These are phyloP conservation scores for Colletotrichum higginsianum DNA, from an alignment of 2,329 filamentous ascomycete species.

Conservation along the genomic window DNA sequence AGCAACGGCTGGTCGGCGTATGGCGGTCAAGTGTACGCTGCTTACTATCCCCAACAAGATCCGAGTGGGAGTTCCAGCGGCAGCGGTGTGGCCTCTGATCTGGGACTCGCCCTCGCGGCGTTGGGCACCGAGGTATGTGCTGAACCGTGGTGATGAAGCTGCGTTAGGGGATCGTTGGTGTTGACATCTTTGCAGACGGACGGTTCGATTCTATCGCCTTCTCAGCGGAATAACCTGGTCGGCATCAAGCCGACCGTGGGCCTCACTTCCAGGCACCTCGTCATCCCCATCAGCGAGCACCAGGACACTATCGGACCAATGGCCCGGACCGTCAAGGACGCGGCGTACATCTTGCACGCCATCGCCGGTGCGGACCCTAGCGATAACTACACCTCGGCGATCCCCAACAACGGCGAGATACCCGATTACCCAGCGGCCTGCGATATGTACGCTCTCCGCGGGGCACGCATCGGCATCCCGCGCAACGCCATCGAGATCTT, in stretches of 20 bases:
- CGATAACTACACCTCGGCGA: constrained; percentile 74
- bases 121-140: constrained; percentile 73
- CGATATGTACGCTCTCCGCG: constrained; percentile 65
- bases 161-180: too few species aligned
- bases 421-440: constrained; percentile 74
- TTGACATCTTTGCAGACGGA: constrained; percentile 60
- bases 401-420: constrained; percentile 68
- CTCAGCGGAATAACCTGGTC: constrained; percentile 69
- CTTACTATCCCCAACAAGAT: constrained; percentile 73
- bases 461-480: constrained; percentile 74
- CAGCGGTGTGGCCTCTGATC: constrained; percentile 70
- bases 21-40: constrained; percentile 73
- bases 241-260: constrained; percentile 79
- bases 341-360: constrained; percentile 70
- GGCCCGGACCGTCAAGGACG: constrained; percentile 74
- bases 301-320: constrained; percentile 77
- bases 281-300: constrained; percentile 75
- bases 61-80: constrained; percentile 74
- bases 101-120: constrained; percentile 72
- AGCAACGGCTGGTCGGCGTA: constrained; percentile 75
- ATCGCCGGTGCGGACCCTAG: constrained; percentile 72
- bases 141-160: not conserved
- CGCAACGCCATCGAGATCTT: constrained; percentile 67
- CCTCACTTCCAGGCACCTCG: constrained; percentile 71
- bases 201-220: constrained; percentile 73